phyloP scores from a whole-genome alignment of 1,284 basidiomycete species.

The Papiliotrema laurentii region DNA sequence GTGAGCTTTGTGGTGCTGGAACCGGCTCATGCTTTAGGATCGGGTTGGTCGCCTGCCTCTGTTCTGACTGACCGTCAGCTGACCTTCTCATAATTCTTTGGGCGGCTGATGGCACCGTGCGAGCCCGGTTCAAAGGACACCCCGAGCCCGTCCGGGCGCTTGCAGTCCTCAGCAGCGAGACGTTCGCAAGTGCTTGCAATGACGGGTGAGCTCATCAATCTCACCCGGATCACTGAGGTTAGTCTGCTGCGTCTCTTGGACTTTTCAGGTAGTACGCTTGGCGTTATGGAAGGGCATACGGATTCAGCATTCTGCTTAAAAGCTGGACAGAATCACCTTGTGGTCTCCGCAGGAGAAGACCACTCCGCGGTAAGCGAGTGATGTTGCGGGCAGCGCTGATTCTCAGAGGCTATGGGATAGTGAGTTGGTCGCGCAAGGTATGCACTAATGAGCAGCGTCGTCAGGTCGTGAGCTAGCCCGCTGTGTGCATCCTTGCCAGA shows the following conservation, averaged over 20 bases:
- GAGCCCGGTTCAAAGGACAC: conserved; percentile 24
- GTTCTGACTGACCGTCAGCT: no score
- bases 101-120: conserved; percentile 15
- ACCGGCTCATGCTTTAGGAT: no score
- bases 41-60: no score
- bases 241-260: conserved; percentile 27
- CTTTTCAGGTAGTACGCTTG: conserved; percentile 13
- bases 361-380: conserved; percentile 25
- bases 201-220: conserved; percentile 34
- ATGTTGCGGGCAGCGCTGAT: neutral
- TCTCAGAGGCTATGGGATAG: conserved; percentile 2
- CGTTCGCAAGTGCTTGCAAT: conserved; percentile 35
- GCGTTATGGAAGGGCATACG: conserved; percentile 18
- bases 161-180: conserved; percentile 12
- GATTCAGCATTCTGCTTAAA: conserved; percentile 31
- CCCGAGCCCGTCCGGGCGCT: conserved; percentile 32
- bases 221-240: neutral
- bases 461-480: neutral
- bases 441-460: no score
- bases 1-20: conserved; percentile 8
- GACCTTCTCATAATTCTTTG: conserved; percentile 32
- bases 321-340: neutral
- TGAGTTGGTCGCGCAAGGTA: no score
- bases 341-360: conserved; percentile 36
- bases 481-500: conserved; percentile 32